A percentile compares a stretch with the other conserved stretches of the same genome.
Conservation (phyloP, 148 eudicot species). For the Polygonum maritimum region DNA sequence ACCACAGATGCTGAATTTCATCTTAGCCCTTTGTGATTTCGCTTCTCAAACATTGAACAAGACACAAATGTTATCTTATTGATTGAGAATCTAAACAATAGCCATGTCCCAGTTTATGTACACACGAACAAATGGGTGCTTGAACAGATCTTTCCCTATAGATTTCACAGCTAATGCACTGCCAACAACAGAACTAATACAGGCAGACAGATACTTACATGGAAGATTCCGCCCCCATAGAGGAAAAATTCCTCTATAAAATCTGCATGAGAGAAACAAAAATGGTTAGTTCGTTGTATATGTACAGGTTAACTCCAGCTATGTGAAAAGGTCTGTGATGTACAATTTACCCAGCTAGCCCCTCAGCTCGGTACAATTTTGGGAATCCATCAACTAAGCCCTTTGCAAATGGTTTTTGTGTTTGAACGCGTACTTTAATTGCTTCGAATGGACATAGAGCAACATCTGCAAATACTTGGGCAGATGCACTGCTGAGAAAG, state of each 20-base stretch:
- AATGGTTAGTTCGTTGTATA: not conserved
- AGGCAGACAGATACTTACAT: slow-evolving; percentile 41
- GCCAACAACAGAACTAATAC: not conserved
- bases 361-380: slow-evolving; percentile 68
- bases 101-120: not conserved
- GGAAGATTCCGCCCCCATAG: slow-evolving; percentile 97
- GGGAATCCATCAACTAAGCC: slow-evolving; percentile 91
- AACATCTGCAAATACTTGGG: slow-evolving; percentile 87
- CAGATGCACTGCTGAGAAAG: slow-evolving; percentile 90
- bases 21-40: no score
- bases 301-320: not conserved
- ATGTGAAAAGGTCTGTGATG: not conserved
- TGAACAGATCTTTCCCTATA: not conserved
- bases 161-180: not conserved
- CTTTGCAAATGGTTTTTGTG: slow-evolving; percentile 65
- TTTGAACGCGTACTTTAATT: slow-evolving; percentile 86
- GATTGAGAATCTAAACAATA: slow-evolving; percentile 8
- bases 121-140: not conserved
- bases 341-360: slow-evolving; percentile 53
- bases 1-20: not conserved
- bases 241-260: slow-evolving; percentile 82
- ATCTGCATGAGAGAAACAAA: slow-evolving; percentile 38
- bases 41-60: no score
- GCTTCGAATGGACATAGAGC: slow-evolving; percentile 94
- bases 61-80: not conserved